Percentiles rank a stretch among this genome's conserved stretches.
Conservation (phyloP, 2,329 filamentous ascomycete species). For the Knufia fluminis region DNA sequence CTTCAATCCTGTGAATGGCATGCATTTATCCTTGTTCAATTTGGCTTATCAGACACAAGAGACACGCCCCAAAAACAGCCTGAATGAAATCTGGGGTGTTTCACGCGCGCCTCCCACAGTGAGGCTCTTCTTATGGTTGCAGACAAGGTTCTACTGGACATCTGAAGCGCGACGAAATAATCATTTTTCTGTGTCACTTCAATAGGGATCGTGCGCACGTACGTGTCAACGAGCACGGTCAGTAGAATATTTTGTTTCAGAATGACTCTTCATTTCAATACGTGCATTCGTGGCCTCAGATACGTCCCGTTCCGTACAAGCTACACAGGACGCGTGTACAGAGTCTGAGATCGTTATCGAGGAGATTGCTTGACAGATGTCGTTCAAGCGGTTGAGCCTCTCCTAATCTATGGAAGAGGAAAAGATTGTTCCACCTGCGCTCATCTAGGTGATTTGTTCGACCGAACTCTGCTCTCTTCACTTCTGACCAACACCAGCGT, state of each 20-base stretch:
- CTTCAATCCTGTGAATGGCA: no score
- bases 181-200: no score
- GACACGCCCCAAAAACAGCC: not conserved
- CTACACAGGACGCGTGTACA: not conserved
- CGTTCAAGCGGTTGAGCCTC: not conserved
- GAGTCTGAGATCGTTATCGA: not conserved
- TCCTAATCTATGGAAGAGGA: not conserved
- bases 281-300: not conserved
- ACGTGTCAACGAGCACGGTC: no score
- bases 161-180: no score
- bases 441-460: not conserved
- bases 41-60: not conserved
- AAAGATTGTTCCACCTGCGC: not conserved
- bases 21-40: not conserved
- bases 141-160: no score
- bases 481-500: not conserved
- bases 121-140: no score
- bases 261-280: no score
- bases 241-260: no score
- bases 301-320: not conserved
- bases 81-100: not conserved
- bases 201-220: no score
- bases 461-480: not conserved
- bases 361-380: constrained; percentile 8
- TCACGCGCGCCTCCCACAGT: not conserved